Conservation (phyloP, 495 filamentous ascomycete species). For the Schizothecium vesticola region DNA sequence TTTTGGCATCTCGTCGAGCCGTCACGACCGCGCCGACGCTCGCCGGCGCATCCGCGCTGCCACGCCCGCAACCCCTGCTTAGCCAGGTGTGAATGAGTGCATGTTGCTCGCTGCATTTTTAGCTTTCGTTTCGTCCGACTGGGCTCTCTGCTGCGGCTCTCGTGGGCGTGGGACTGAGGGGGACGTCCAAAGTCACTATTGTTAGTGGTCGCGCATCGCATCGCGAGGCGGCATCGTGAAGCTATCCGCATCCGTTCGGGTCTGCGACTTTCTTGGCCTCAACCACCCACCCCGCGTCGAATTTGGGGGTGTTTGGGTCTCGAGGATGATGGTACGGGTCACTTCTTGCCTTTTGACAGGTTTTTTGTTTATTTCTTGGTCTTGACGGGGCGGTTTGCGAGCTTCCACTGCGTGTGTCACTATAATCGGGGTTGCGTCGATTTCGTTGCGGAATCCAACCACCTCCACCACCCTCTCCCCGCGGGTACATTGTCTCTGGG, state of each 20-base stretch:
- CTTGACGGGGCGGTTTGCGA: background rate
- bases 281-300: background rate
- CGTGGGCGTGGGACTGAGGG: background rate
- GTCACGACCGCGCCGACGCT: slow-evolving; percentile 14
- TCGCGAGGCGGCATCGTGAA: slow-evolving; percentile 24
- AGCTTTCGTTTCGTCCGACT: slow-evolving; percentile 21
- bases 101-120: slow-evolving; percentile 19
- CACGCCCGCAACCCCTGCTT: slow-evolving; percentile 30
- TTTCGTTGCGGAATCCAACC: background rate
- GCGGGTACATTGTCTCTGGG: background rate
- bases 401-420: background rate
- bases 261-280: slow-evolving; percentile 10
- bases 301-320: background rate
- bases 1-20: slow-evolving; percentile 19
- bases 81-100: slow-evolving; percentile 8
- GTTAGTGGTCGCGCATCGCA: slow-evolving; percentile 15
- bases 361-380: background rate
- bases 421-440: background rate
- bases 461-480: background rate
- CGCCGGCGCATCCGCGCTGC: slow-evolving; percentile 32
- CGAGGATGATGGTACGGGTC: background rate
- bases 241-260: slow-evolving; percentile 35
- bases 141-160: background rate
- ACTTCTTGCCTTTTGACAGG: slow-evolving; percentile 1
- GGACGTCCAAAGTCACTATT: slow-evolving; percentile 21